Base-by-base conservation (phyloP, 2,329 filamentous ascomycete species). In the Metarhizium rileyi region DNA sequence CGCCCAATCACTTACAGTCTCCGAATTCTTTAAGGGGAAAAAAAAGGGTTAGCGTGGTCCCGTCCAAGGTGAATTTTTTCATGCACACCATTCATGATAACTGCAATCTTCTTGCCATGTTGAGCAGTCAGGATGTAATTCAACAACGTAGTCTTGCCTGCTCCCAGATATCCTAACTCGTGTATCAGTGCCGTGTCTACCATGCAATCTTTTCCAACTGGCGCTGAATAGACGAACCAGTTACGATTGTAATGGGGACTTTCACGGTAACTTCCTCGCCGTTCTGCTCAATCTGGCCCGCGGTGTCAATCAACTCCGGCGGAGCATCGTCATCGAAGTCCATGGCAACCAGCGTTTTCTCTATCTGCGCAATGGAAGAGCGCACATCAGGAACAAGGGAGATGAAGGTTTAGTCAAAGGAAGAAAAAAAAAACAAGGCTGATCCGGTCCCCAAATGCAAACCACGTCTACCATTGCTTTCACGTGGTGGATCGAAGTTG, bases 91-190 rank as follows among this genome's bases (percentile, higher is more conserved):
- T 98, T 98, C 72, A 98, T 80, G 50, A 98, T 97, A 14, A 98
- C 93, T 10, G 93, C 93, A 65, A 98, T 93, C 62, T 90, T 95
- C 75, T 97, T 97, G 66, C 91, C 91, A 75, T 98, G 93, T 53
- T 91, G 84, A 51, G 90, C 90, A 26, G 86, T 95, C 47, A 98
- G 74, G 53, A 98, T 97, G 66, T 97, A 95, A 66, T 98, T 97
- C 51, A 98, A 74, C 27, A 97, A 70, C 0, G 91, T 97, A 0
- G 91, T 97, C 69, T 98, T 98, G 18, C 93, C 93, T 8, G 93
- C 89, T 18, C 93, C 93, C 4, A 98, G 78, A 62, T 98, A 98
- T 3, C 93, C 89, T 93, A 54, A 2, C 26, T 16, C n/a, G 4
- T 16, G 14, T 22, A 40, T 49, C 23, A 46, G 36, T 30, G 16